Evolutionary conservation across 495 filamentous ascomycete species (phyloP), one percentile per base, ranked within the genome.

Genomic region (Penicillium canariense): DNA sequence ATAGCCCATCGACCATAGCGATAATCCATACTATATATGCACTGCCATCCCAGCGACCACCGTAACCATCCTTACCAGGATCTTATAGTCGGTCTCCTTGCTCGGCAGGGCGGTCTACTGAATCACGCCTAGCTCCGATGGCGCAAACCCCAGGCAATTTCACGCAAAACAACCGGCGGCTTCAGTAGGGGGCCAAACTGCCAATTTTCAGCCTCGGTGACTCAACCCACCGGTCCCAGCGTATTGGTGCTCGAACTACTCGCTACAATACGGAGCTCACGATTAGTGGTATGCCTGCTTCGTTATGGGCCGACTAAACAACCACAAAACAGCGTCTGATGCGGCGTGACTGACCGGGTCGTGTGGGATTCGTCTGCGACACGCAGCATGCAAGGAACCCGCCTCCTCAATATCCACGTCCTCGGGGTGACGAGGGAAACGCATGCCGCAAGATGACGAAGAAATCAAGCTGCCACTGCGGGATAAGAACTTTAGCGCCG

Each of bases 311-410:
- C n/a, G n/a, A n/a, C n/a, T n/a, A n/a, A n/a, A n/a, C n/a, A n/a
- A n/a, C n/a, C n/a, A n/a, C n/a, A n/a, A n/a, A n/a, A n/a, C n/a
- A n/a, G n/a, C n/a, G n/a, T n/a, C n/a, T n/a, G n/a, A n/a, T n/a
- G n/a, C n/a, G n/a, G n/a, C n/a, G n/a, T n/a, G n/a, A n/a, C n/a
- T 39, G 17, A 39, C 40, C 23, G 5, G n/a, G 3, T 11, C n/a
- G n/a, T n/a, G 11, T 7, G 5, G 26, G 47, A 32, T 38, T 55
- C 22, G 30, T 46, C 52, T 44, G 15, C 38, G 30, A 48, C 49
- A 53, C 15, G 20, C 27, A 51, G 1, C 18, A 61, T 45, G 54
- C 58, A 61, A 58, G 58, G 58, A 36, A 58, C 48, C 35, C 50
- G 22, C 2, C 38, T 17, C 25, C 20, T 25, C 4, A 12, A 18